These are phyloP conservation scores for Rhinocladiella mackenziei DNA, from an alignment of 2,329 filamentous ascomycete species.

Conservation along the genomic window DNA sequence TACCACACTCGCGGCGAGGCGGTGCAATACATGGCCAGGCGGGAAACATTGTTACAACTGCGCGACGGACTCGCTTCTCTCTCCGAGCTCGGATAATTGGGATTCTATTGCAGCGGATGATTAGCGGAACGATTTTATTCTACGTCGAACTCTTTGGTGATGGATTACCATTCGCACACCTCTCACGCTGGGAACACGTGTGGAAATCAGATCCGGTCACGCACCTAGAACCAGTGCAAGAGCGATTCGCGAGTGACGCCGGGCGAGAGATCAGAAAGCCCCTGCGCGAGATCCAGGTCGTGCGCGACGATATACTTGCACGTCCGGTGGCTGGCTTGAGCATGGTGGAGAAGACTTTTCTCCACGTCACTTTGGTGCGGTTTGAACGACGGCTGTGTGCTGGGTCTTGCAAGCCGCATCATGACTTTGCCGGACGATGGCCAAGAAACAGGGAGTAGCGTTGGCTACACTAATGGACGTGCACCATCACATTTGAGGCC, in stretches of 20 bases:
- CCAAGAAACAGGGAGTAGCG: constrained; percentile 6
- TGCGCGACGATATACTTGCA: constrained; percentile 10
- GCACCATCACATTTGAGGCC: constrained; percentile 11
- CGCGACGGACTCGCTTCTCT: constrained; percentile 7
- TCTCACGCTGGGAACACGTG: constrained; percentile 10
- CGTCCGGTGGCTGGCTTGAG: constrained; percentile 4
- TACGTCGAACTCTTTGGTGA: constrained; percentile 12
- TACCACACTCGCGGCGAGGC: constrained; percentile 10
- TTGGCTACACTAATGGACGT: constrained; percentile 12
- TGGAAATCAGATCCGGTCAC: constrained; percentile 10
- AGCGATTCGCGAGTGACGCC: constrained; percentile 8
- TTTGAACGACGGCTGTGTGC: constrained; percentile 12
- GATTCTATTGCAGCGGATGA: constrained; percentile 9
- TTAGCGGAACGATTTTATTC: constrained; percentile 12
- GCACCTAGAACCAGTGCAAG: constrained; percentile 11
- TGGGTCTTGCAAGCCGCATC: constrained; percentile 4
- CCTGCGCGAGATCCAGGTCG: constrained; percentile 11
- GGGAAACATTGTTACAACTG: constrained; percentile 7
- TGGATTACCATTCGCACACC: constrained; percentile 6
- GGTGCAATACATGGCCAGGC: constrained; percentile 3
- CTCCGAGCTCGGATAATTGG: constrained; percentile 7
- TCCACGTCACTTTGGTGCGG: constrained; percentile 9
- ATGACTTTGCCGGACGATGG: background rate
- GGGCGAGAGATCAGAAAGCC: constrained; percentile 1
- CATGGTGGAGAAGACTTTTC: constrained; percentile 3